Percentiles rank a stretch among this genome's conserved stretches.
These are phyloP conservation scores for Coemansia sp. DNA, from an alignment of 192 early-diverging fungal genomes.

Conservation along the genomic window DNA sequence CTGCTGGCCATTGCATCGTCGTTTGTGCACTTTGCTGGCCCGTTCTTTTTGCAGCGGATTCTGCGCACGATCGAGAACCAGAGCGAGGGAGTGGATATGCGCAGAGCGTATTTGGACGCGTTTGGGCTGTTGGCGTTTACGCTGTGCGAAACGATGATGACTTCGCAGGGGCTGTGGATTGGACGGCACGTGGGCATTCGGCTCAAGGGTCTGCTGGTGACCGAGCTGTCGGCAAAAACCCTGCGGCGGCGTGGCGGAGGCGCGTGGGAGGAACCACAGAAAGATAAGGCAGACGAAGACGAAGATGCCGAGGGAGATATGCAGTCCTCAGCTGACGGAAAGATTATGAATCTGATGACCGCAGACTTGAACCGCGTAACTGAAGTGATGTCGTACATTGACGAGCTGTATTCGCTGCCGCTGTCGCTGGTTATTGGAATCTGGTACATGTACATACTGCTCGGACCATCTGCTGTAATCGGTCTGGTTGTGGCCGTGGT, in stretches of 20 bases:
- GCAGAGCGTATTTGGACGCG: constrained; percentile 59
- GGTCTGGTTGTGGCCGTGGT: constrained; percentile 68
- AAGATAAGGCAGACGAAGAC: constrained; percentile 14
- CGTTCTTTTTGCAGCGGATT: constrained; percentile 62
- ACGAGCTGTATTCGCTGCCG: constrained; percentile 62
- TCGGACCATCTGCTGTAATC: constrained; percentile 78
- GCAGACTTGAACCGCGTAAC: constrained; percentile 68
- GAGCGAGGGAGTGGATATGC: background rate
- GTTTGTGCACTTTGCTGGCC: constrained; percentile 48
- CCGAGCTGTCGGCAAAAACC: constrained; percentile 68
- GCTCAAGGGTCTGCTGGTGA: constrained; percentile 59
- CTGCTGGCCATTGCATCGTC: constrained; percentile 28
- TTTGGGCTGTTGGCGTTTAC: constrained; percentile 60
- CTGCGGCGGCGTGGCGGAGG: constrained; percentile 61
- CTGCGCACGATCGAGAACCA: constrained; percentile 59
- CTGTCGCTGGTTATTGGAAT: constrained; percentile 66
- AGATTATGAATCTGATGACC: constrained; percentile 71
- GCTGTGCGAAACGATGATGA: constrained; percentile 28
- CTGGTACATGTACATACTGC: constrained; percentile 65
- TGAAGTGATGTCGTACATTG: constrained; percentile 57
- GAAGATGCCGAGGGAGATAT: constrained; percentile 29
- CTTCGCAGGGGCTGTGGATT: constrained; percentile 61
- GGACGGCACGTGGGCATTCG: constrained; percentile 66
- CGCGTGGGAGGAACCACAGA: constrained; percentile 48
- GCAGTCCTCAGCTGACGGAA: constrained; percentile 57